Conservation (phyloP, 306 rosid species). For the Vigna angularis region DNA sequence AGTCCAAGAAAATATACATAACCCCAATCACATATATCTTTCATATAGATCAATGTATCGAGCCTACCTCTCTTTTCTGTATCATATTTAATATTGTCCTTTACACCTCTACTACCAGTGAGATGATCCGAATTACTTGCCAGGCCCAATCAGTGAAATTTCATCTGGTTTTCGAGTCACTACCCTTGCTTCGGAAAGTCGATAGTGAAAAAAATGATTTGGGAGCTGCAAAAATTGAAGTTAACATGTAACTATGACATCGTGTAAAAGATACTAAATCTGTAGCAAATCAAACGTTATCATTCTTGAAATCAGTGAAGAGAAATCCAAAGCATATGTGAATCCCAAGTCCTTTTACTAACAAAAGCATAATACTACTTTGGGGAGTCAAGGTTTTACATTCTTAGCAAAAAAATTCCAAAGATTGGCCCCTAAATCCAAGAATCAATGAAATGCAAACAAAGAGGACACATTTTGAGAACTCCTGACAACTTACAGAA, state of each 20-base stretch:
- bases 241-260: constrained; percentile 19
- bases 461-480: constrained; percentile 17
- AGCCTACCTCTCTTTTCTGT: constrained; percentile 60
- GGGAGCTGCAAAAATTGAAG: constrained; percentile 76
- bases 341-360: constrained; percentile 1
- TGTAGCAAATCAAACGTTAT: constrained; percentile 5
- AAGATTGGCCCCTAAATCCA: constrained; percentile 29
- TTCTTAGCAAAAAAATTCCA: constrained; percentile 26
- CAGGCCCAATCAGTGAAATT: constrained; percentile 34
- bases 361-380: constrained; percentile 21
- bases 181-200: constrained; percentile 93
- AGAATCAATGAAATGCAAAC: constrained; percentile 14
- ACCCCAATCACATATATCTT: constrained; percentile 58
- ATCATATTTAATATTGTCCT: constrained; percentile 55
- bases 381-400: background rate
- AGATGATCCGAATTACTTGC: constrained; percentile 53
- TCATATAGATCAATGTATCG: constrained; percentile 51
- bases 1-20: constrained; percentile 73
- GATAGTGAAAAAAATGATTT: constrained; percentile 94
- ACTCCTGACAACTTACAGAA: constrained; percentile 24
- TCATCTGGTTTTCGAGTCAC: constrained; percentile 88
- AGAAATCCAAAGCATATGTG: constrained; percentile 37
- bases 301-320: constrained; percentile 17
- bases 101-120: constrained; percentile 67
- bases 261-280: constrained; percentile 36